Evolutionary conservation across 1,284 basidiomycete genomes (phyloP).

Genomic region (Pyrrhoderma noxium): DNA sequence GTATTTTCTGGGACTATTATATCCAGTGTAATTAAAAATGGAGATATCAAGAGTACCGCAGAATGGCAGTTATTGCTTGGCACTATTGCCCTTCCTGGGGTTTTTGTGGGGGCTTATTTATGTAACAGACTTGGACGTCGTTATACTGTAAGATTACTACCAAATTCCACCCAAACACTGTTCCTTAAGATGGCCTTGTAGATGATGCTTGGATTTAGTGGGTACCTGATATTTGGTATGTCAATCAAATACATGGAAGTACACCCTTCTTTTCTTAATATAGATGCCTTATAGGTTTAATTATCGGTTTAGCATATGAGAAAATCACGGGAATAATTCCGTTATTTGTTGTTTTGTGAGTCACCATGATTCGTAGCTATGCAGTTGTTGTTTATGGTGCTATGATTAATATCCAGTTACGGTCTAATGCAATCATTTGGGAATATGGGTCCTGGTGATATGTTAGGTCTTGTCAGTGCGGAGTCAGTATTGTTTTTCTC

Average conservation of each 20-base stretch:
- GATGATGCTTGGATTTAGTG: slow-evolving; percentile 72
- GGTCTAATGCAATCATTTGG: slow-evolving; percentile 64
- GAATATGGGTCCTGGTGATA: slow-evolving; percentile 68
- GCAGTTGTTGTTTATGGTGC: slow-evolving; percentile 17
- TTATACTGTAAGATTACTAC: slow-evolving; percentile 41
- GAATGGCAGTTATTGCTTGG: slow-evolving; percentile 71
- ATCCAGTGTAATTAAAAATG: slow-evolving; percentile 47
- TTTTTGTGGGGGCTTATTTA: slow-evolving; percentile 51
- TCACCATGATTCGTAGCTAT: slow-evolving; percentile 19
- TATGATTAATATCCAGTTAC: slow-evolving; percentile 36
- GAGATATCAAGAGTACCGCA: slow-evolving; percentile 49
- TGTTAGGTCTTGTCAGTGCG: slow-evolving; percentile 61
- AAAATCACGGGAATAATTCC: slow-evolving; percentile 59
- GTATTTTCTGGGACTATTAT: slow-evolving; percentile 62
- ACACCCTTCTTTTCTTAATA: not conserved
- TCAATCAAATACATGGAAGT: slow-evolving; percentile 2
- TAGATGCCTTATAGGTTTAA: slow-evolving; percentile 33
- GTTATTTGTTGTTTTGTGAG: slow-evolving; percentile 61
- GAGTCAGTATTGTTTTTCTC: slow-evolving; percentile 38
- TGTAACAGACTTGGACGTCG: slow-evolving; percentile 59
- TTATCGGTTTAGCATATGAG: slow-evolving; percentile 62
- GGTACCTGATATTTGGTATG: slow-evolving; percentile 65
- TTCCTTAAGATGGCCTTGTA: slow-evolving; percentile 22
- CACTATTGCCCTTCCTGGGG: slow-evolving; percentile 60
- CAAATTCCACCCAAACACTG: not conserved